These are phyloP conservation scores for Fusarium neocosmosporiellum DNA, from an alignment of 2,329 filamentous ascomycete genomes.

Conservation along the genomic window DNA sequence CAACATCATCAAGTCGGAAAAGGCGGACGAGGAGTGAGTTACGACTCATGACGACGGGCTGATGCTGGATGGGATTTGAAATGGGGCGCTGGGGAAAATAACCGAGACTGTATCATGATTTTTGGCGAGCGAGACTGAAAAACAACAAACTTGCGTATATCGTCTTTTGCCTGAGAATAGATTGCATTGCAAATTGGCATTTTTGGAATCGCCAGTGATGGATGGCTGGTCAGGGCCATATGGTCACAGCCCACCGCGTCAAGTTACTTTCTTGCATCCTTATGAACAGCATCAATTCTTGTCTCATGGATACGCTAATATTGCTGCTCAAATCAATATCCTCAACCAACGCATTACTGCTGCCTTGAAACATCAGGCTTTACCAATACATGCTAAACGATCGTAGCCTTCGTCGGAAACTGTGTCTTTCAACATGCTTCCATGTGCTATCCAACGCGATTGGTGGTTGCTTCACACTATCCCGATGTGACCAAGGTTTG, in stretches of 20 bases:
- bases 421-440: neutral
- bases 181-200: neutral
- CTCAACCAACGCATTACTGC: neutral
- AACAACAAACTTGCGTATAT: neutral
- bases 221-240: neutral
- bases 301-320: neutral
- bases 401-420: no score
- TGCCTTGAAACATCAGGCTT: neutral
- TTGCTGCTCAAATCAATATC: neutral
- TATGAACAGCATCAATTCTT: neutral
- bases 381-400: neutral
- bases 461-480: neutral
- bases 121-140: neutral
- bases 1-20: slow-evolving; percentile 18
- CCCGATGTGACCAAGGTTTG: no score
- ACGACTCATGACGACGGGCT: neutral
- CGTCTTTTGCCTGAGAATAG: neutral
- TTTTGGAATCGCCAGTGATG: neutral
- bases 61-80: neutral
- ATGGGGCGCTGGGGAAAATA: neutral
- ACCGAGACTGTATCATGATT: neutral
- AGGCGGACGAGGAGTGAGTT: neutral
- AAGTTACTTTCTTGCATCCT: neutral
- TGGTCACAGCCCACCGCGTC: neutral
- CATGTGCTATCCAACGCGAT: no score